These are phyloP conservation scores for Colletotrichum australisinense DNA, from an alignment of 2,329 filamentous ascomycete species.

Conservation along the genomic window DNA sequence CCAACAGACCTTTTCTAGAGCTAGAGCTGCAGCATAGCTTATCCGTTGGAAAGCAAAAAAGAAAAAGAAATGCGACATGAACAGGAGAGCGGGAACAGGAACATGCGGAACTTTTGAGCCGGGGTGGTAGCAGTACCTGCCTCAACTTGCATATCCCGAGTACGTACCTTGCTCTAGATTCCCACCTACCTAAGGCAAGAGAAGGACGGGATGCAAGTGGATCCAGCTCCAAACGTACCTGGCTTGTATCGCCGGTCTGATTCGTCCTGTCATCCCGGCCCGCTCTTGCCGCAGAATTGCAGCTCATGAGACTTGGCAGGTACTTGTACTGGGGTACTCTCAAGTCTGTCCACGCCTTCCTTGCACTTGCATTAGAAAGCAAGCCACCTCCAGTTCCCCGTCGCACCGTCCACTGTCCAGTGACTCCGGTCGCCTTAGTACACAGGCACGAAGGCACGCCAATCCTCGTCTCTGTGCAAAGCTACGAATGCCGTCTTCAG, in stretches of 20 bases:
- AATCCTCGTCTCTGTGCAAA: not conserved
- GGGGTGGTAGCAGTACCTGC: not conserved
- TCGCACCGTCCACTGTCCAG: not conserved
- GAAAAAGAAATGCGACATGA: not conserved
- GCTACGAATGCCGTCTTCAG: too few species aligned
- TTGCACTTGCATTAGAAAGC: constrained; percentile 28
- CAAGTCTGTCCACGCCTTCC: constrained; percentile 16
- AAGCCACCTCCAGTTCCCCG: constrained; percentile 24
- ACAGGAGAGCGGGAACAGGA: constrained; percentile 12
- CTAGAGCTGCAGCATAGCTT: not conserved
- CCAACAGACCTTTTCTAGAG: too few species aligned
- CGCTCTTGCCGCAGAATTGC: constrained; percentile 12
- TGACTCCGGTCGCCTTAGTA: not conserved
- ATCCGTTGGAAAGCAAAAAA: not conserved
- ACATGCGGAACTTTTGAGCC: constrained; percentile 7
- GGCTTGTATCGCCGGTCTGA: not conserved
- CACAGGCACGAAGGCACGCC: not conserved
- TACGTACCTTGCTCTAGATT: not conserved
- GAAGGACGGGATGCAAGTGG: not conserved
- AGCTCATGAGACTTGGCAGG: constrained; percentile 15
- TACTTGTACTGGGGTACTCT: constrained; percentile 8
- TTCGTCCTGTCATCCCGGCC: not conserved
- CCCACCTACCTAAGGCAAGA: not conserved
- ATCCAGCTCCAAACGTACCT: not conserved
- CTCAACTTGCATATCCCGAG: not conserved